Evolutionary conservation across 2,329 filamentous ascomycete genomes (phyloP), one percentile per base, ranked within the genome.

Genomic region (Diplodia intermedia): DNA sequence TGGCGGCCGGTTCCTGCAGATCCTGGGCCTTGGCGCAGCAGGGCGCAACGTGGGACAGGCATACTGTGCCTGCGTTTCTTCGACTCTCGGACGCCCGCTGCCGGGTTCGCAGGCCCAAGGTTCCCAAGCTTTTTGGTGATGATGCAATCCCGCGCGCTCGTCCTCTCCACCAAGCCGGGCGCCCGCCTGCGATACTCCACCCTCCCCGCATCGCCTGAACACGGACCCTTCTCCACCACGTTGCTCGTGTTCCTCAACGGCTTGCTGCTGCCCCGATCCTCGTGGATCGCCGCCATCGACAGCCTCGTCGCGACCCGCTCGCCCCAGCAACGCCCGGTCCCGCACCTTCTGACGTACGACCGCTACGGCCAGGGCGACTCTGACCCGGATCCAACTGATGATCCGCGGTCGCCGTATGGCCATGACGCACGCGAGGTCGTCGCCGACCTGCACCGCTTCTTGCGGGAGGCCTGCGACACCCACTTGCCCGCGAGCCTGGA

Each of bases 321-420:
- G 12, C 67, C 55, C 43, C 49, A 71, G 53, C 68, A 72, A 6
- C 67, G 75, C 2, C 71, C 74, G 11, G 77, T 78, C 61, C 83
- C 82, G 1, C 77, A 78, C 15, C 73, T 88, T 20, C 77, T 88
- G 3, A 82, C 82, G 54, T 88, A 88, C 70, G 86, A 88, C 74
- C 85, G 86, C 52, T 88, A 83, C 71, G 86, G 86, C 9, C 86
- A 88, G 73, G 86, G 86, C 11, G 82, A 77, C 71, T 82, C 73
- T 57, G 84, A 85, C n/a, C 73, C 75, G 3, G 85, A 87, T 60
- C 81, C 77, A 15, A 70, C 71, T 49, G 77, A 79, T 57, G 38
- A 52, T 52, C 53, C 61, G 26, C 14, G 40, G 36, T 74, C 75
- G 26, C 76, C 75, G 38, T 79, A 86, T 67, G 83, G 81, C 6